A percentile compares a stretch with the other conserved stretches of the same genome.
Evolutionary conservation across 1,284 basidiomycete species (phyloP).

Genomic region (Austropuccinia psidii): DNA sequence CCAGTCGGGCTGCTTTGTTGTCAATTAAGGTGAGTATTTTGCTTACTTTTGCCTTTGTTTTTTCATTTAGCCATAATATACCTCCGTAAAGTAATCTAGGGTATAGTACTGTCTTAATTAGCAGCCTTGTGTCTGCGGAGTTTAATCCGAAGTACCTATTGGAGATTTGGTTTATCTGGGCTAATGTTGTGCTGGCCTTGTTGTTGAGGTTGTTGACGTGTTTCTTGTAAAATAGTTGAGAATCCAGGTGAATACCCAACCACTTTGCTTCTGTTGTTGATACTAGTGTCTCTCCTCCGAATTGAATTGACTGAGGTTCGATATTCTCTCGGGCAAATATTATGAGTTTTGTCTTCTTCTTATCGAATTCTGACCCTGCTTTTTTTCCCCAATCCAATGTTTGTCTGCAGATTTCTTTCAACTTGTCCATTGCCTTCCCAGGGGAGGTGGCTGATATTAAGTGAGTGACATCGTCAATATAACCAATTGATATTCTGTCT

Average conservation of each 20-base stretch:
- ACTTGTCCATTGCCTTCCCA: neutral
- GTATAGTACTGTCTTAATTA: neutral
- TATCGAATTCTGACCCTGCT: too few species aligned
- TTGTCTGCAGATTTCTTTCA: too few species aligned
- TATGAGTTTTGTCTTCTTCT: too few species aligned
- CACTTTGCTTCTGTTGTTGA: neutral
- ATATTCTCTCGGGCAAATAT: too few species aligned
- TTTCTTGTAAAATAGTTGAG: neutral
- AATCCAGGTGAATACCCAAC: neutral
- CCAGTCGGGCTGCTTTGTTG: too few species aligned
- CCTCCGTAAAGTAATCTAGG: neutral
- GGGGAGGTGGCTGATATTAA: neutral
- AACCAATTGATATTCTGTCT: neutral
- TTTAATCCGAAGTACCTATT: neutral
- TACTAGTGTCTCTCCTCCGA: neutral
- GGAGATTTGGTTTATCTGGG: neutral
- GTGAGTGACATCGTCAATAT: constrained; percentile 1
- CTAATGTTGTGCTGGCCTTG: neutral
- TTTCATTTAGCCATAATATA: neutral
- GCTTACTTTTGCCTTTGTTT: neutral
- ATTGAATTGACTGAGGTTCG: too few species aligned
- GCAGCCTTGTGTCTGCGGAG: neutral
- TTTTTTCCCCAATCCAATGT: too few species aligned
- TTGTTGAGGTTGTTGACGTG: neutral
- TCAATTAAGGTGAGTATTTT: too few species aligned